Evolutionary conservation across 345 rosid species (phyloP).

Genomic region (Clausena lansium): DNA sequence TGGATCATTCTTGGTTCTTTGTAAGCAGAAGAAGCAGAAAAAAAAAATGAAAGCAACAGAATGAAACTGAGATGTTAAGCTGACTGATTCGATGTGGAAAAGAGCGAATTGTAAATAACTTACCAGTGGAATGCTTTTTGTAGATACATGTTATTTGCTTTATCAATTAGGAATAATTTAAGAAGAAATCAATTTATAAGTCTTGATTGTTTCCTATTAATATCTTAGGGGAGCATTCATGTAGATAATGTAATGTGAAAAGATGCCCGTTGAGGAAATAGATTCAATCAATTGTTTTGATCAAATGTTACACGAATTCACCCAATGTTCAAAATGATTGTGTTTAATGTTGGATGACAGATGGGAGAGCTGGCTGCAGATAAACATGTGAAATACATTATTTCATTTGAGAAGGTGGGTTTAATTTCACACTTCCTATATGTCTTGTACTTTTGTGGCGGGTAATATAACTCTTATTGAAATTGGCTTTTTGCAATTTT

Average conservation of each 20-base stretch:
- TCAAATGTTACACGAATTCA: not conserved
- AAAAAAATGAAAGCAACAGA: not conserved
- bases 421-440: not conserved
- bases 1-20: not conserved
- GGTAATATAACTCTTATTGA: not conserved
- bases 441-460: not conserved
- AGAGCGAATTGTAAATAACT: too few species aligned
- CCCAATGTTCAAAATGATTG: slow-evolving; percentile 5
- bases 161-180: not conserved
- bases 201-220: not conserved
- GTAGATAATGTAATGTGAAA: not conserved
- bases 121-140: too few species aligned
- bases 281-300: not conserved
- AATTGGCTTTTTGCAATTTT: not conserved
- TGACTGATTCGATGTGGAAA: not conserved
- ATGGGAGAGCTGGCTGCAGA: slow-evolving; percentile 66
- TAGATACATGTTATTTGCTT: not conserved
- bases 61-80: not conserved
- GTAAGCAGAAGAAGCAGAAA: not conserved
- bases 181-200: not conserved
- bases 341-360: slow-evolving; percentile 24
- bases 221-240: not conserved
- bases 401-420: slow-evolving; percentile 66
- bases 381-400: slow-evolving; percentile 62
- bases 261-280: not conserved